These are phyloP conservation scores for Volvariella surrecta DNA, from an alignment of 1,284 basidiomycete genomes.

Conservation along the genomic window DNA sequence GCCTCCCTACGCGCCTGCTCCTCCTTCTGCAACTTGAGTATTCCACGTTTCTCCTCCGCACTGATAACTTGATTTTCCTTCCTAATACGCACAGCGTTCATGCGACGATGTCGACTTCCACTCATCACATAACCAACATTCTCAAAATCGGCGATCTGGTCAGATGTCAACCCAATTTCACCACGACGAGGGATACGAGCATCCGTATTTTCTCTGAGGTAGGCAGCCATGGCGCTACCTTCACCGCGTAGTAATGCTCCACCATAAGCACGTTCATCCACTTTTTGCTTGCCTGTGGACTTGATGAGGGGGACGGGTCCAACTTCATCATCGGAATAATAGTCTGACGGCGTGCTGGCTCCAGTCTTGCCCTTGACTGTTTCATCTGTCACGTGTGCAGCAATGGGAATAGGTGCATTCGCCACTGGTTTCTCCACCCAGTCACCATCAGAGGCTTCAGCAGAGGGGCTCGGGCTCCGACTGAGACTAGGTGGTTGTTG, in stretches of 20 bases:
- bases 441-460: conserved; percentile 46
- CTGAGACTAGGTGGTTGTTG: conserved; percentile 4
- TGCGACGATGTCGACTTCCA: conserved; percentile 84
- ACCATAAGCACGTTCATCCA: conserved; percentile 78
- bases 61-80: conserved; percentile 99
- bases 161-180: conserved; percentile 89
- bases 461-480: conserved; percentile 22
- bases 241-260: conserved; percentile 88
- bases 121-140: conserved; percentile 97
- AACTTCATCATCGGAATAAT: conserved; percentile 46
- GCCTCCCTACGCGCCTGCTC: conserved; percentile 87
- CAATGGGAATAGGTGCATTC: conserved; percentile 16
- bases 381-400: conserved; percentile 1
- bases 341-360: conserved; percentile 15
- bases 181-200: conserved; percentile 95
- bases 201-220: conserved; percentile 81
- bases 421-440: conserved; percentile 61
- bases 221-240: conserved; percentile 95
- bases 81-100: conserved; percentile 96
- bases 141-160: conserved; percentile 85
- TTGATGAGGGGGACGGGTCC: conserved; percentile 51
- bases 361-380: not conserved
- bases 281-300: conserved; percentile 33
- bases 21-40: conserved; percentile 88
- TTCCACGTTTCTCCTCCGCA: conserved; percentile 94